phyloP scores from a whole-genome alignment of 2,329 filamentous ascomycete genomes.

The Nemania sp. region DNA sequence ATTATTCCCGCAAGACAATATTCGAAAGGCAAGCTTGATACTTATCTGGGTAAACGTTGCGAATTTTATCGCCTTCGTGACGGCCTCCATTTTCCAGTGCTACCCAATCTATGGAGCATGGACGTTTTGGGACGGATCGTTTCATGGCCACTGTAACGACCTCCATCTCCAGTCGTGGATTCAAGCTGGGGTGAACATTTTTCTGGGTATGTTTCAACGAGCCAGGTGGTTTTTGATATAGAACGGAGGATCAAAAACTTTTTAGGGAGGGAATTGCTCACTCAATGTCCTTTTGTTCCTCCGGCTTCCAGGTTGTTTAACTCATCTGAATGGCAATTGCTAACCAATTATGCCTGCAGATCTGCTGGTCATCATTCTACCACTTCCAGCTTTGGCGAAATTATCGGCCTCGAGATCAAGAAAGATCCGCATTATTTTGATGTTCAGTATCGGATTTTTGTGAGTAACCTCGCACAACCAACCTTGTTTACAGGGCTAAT shows the following conservation, averaged over 20 bases:
- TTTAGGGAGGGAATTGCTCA: not conserved
- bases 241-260: too few relatives aligned
- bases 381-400: slow-evolving; percentile 48
- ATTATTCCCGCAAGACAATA: slow-evolving; percentile 49
- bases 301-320: not conserved
- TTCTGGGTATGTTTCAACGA: slow-evolving; percentile 39
- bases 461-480: slow-evolving; percentile 28
- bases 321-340: not conserved
- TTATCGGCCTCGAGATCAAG: slow-evolving; percentile 49
- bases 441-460: slow-evolving; percentile 54
- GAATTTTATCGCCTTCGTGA: slow-evolving; percentile 46
- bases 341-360: slow-evolving; percentile 30
- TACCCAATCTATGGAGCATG: slow-evolving; percentile 49
- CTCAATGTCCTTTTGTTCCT: not conserved
- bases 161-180: slow-evolving; percentile 52
- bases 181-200: slow-evolving; percentile 51
- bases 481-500: slow-evolving; percentile 8
- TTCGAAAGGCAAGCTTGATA: slow-evolving; percentile 44
- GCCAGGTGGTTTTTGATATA: not conserved
- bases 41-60: slow-evolving; percentile 49
- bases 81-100: slow-evolving; percentile 51
- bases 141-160: slow-evolving; percentile 49
- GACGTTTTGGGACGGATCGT: slow-evolving; percentile 51
- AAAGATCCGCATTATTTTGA: slow-evolving; percentile 52
- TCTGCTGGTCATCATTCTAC: slow-evolving; percentile 49